Base-by-base conservation (phyloP, 805 yeast species). In the Yarrowia hollandica region DNA sequence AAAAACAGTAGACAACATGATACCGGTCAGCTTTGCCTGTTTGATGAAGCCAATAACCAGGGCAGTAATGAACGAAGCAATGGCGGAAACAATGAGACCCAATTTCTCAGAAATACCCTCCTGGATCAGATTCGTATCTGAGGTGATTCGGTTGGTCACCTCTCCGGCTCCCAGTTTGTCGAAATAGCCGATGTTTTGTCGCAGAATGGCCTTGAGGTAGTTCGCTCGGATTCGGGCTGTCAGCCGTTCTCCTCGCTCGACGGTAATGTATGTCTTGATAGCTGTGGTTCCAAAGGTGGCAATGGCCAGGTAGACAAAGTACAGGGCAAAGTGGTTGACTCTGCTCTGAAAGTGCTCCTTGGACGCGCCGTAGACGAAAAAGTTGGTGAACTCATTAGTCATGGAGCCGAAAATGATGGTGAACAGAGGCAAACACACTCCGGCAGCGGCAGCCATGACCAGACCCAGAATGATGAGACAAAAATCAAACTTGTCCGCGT, bases 161-260 rank as follows among this genome's bases (percentile, higher is more conserved):
- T 73, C 75, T 14, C 78, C 78, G n/a, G 76, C 67, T 14, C 78
- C 78, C 14, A 75, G 66, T 41, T 69, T 67, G 62, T 75, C 78
- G 60, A 75, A 75, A 60, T 69, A 75, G 19, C 74, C 78, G 34
- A 75, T 69, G 48, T 75, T 75, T 61, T 75, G 78, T 37, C 75
- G 67, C 44, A 75, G 64, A 9, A 73, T 65, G 0, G 77, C 72
- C 56, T 65, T 61, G 25, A 75, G 64, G 59, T 74, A 75, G 37
- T 67, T 60, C 61, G 72, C 69, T 16, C 78, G 71, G 62, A 73
- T 71, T 19, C 77, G 64, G 8, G 75, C 71, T 2, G 80, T 66
- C 31, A 75, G 64, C 12, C 72, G 67, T 63, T 76, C 79, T 22
- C 79, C 79, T 8, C 72, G 67, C 37, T 71, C 71, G 1, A 72